A percentile compares a stretch with the other conserved stretches of the same genome.
These are phyloP conservation scores for Phlyctochytrium arcticum DNA, from an alignment of 192 early-diverging fungal genomes.

Conservation along the genomic window DNA sequence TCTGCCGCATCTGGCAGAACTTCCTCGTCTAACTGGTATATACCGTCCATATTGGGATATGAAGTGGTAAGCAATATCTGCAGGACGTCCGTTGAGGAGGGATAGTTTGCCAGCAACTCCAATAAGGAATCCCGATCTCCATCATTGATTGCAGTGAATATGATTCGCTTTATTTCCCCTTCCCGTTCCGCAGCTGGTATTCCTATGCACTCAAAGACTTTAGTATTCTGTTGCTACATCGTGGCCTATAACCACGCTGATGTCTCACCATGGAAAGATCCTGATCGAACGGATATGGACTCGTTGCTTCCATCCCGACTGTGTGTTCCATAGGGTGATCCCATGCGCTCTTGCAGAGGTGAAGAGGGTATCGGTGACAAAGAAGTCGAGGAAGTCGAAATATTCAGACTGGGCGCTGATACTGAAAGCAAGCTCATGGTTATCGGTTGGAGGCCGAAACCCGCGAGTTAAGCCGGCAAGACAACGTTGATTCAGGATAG, in stretches of 20 bases:
- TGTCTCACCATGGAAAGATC: too few relatives aligned
- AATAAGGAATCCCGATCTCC: constrained; percentile 21
- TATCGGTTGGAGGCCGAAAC: too few relatives aligned
- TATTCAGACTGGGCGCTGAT: too few relatives aligned
- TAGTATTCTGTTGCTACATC: too few relatives aligned
- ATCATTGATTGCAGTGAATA: constrained; percentile 40
- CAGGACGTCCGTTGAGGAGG: constrained; percentile 29
- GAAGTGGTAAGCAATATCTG: constrained; percentile 42
- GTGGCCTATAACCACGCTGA: too few relatives aligned
- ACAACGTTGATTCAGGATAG: too few relatives aligned
- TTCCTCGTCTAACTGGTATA: constrained; percentile 55
- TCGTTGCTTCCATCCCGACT: background rate
- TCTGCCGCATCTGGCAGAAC: constrained; percentile 57
- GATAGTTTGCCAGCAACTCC: constrained; percentile 21
- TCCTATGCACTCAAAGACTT: too few relatives aligned
- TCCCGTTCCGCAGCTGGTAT: constrained; percentile 17
- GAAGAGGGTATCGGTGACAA: too few relatives aligned
- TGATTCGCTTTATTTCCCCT: constrained; percentile 23
- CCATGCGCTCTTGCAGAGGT: background rate
- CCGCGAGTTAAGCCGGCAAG: too few relatives aligned
- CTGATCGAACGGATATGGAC: background rate
- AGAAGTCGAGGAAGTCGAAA: too few relatives aligned
- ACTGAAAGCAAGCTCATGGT: too few relatives aligned
- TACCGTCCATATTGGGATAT: constrained; percentile 51
- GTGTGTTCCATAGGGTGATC: background rate